A percentile compares a stretch with the other conserved stretches of the same genome.
Conservation (phyloP, 495 filamentous ascomycete species). For the Niebla homalea region DNA sequence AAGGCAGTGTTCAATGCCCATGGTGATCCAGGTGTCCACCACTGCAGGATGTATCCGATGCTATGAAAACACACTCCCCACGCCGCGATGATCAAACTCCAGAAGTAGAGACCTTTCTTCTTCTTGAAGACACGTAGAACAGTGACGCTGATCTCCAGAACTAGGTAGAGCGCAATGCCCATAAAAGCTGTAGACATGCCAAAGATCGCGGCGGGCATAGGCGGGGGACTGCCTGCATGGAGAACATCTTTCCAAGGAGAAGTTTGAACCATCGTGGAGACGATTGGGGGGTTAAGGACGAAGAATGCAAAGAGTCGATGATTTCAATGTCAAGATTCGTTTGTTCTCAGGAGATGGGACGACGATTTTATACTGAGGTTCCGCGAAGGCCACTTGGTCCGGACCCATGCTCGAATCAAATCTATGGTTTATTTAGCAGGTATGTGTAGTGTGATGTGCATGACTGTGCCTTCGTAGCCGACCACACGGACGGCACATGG, state of each 20-base stretch:
- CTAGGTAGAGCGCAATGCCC: constrained; percentile 32
- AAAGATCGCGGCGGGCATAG: neutral
- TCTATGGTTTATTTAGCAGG: too few species aligned
- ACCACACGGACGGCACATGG: too few species aligned
- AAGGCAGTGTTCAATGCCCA: constrained; percentile 30
- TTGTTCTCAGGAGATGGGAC: too few species aligned
- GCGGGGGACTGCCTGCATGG: neutral
- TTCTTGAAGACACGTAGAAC: constrained; percentile 34
- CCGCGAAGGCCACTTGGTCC: too few species aligned
- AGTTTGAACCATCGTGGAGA: neutral
- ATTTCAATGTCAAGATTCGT: too few species aligned
- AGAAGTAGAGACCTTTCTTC: constrained; percentile 37
- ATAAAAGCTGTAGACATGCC: constrained; percentile 27
- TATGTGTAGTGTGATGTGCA: too few species aligned
- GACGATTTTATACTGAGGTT: too few species aligned
- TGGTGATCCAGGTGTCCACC: constrained; percentile 22
- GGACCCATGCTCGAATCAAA: too few species aligned
- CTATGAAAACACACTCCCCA: constrained; percentile 39
- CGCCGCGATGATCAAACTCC: constrained; percentile 30
- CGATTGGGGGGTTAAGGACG: too few species aligned
- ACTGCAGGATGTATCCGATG: constrained; percentile 35
- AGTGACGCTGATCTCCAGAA: constrained; percentile 31
- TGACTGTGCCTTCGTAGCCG: too few species aligned
- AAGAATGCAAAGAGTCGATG: too few species aligned
- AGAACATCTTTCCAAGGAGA: constrained; percentile 4